These are phyloP conservation scores for Platismatia glauca DNA, from an alignment of 495 filamentous ascomycete genomes.

Conservation along the genomic window DNA sequence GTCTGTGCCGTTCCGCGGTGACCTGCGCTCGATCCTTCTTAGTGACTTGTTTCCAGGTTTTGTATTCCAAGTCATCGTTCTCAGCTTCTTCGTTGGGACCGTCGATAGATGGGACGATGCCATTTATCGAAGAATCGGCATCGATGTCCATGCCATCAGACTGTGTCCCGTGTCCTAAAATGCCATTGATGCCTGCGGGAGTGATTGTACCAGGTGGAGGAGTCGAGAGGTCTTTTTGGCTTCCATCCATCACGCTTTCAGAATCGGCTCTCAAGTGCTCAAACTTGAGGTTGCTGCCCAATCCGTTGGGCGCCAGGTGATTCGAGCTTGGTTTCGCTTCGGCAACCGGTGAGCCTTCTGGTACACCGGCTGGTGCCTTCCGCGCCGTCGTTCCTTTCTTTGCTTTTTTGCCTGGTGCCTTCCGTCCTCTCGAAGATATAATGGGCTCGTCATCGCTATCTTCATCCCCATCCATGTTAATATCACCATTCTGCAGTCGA, in stretches of 20 bases:
- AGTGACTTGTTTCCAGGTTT: slow-evolving; percentile 97
- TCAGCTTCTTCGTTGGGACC: slow-evolving; percentile 41
- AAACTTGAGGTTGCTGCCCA: slow-evolving; percentile 38
- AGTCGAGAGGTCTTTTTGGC: slow-evolving; percentile 52
- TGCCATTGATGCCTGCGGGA: slow-evolving; percentile 63
- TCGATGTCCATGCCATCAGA: slow-evolving; percentile 78
- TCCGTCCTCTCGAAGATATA: slow-evolving; percentile 91
- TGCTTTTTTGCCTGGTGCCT: slow-evolving; percentile 70
- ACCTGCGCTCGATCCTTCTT: slow-evolving; percentile 90
- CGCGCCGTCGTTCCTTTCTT: slow-evolving; percentile 69
- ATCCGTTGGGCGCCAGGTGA: slow-evolving; percentile 41
- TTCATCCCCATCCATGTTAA: slow-evolving; percentile 68
- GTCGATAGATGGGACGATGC: slow-evolving; percentile 37
- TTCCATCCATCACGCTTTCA: slow-evolving; percentile 55
- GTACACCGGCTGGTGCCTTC: slow-evolving; percentile 52
- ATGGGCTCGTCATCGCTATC: slow-evolving; percentile 98
- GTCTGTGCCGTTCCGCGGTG: slow-evolving; percentile 65
- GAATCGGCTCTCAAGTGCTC: slow-evolving; percentile 53
- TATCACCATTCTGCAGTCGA: slow-evolving; percentile 60
- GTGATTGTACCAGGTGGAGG: slow-evolving; percentile 73
- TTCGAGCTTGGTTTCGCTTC: slow-evolving; percentile 28
- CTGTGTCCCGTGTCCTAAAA: slow-evolving; percentile 54
- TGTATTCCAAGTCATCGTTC: slow-evolving; percentile 80
- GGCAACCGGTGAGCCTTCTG: slow-evolving; percentile 63
- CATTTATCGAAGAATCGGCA: slow-evolving; percentile 51